A percentile compares a stretch with the other conserved stretches of the same genome.
Evolutionary conservation across 257 asterid genomes (phyloP).

Genomic region (Agastache rugosa): DNA sequence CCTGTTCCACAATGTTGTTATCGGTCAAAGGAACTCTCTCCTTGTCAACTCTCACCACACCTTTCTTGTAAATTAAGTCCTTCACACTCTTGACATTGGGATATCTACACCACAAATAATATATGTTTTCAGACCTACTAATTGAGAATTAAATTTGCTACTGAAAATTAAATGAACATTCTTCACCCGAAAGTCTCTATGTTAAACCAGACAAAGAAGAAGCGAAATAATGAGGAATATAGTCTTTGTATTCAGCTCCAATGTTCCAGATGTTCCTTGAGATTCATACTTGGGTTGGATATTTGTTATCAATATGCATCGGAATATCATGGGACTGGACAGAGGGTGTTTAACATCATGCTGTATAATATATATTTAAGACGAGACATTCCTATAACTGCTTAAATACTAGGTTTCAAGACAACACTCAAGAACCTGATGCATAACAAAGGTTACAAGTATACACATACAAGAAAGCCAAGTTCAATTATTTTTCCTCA

Average conservation of each 20-base stretch:
- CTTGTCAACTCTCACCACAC: conserved; percentile 65
- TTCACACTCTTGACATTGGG: conserved; percentile 85
- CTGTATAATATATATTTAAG: not conserved
- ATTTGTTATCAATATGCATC: not conserved
- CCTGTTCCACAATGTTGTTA: conserved; percentile 88
- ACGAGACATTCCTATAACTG: no score
- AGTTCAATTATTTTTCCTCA: not conserved
- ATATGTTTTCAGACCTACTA: not conserved
- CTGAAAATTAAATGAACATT: not conserved
- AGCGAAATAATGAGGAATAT: not conserved
- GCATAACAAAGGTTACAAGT: not conserved
- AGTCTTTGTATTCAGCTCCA: not conserved
- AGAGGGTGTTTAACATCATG: not conserved
- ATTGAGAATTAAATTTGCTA: conserved; percentile 1
- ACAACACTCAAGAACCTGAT: not conserved
- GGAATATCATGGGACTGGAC: not conserved
- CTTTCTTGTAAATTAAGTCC: conserved; percentile 93
- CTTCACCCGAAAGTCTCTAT: not conserved
- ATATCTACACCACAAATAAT: conserved; percentile 52
- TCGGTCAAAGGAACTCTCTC: conserved; percentile 81
- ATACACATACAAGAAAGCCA: not conserved
- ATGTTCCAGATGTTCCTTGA: not conserved
- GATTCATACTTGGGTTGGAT: not conserved
- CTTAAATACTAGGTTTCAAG: not conserved
- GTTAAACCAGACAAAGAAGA: not conserved